Percentiles rank a stretch among this genome's conserved stretches.
These are phyloP conservation scores for Mrakia hoshinonis DNA, from an alignment of 768 basidiomycete species.

Conservation along the genomic window DNA sequence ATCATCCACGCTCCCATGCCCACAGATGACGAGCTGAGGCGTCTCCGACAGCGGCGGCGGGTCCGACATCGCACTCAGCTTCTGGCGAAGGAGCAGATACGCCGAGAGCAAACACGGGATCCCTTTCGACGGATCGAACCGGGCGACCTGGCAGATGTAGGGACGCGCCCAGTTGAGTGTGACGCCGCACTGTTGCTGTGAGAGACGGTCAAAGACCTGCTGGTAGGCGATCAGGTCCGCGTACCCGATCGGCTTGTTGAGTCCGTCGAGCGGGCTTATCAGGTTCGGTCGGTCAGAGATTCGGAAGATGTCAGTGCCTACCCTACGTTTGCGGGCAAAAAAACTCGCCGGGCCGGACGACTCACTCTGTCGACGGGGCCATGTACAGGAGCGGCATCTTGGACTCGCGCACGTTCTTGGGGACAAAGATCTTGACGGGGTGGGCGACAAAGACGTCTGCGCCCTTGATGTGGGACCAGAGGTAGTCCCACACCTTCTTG, in stretches of 20 bases:
- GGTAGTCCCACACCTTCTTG: slow-evolving; percentile 59
- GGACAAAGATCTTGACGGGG: slow-evolving; percentile 89
- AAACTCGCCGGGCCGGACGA: neutral
- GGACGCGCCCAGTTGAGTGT: slow-evolving; percentile 50
- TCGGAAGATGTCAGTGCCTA: neutral
- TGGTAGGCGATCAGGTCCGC: slow-evolving; percentile 36
- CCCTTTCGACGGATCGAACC: slow-evolving; percentile 79
- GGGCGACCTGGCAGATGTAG: slow-evolving; percentile 84
- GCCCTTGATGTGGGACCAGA: slow-evolving; percentile 83
- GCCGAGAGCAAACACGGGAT: slow-evolving; percentile 51
- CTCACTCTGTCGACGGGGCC: slow-evolving; percentile 35
- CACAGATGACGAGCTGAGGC: slow-evolving; percentile 41
- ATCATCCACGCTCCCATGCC: slow-evolving; percentile 26
- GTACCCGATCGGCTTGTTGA: slow-evolving; percentile 71
- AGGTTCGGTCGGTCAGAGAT: slow-evolving; percentile 43
- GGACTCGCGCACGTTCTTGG: slow-evolving; percentile 62
- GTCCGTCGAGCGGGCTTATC: slow-evolving; percentile 70
- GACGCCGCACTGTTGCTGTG: slow-evolving; percentile 36
- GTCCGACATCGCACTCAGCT: slow-evolving; percentile 42
- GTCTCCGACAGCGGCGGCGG: slow-evolving; percentile 15
- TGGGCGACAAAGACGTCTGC: slow-evolving; percentile 87
- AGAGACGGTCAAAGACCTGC: slow-evolving; percentile 37
- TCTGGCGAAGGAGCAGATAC: slow-evolving; percentile 69
- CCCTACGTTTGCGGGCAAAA: neutral
- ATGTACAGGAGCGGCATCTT: slow-evolving; percentile 38